A percentile compares a stretch with the other conserved stretches of the same genome.
Evolutionary conservation across 805 yeast genomes (phyloP).

Genomic region (Candida glaebosa): DNA sequence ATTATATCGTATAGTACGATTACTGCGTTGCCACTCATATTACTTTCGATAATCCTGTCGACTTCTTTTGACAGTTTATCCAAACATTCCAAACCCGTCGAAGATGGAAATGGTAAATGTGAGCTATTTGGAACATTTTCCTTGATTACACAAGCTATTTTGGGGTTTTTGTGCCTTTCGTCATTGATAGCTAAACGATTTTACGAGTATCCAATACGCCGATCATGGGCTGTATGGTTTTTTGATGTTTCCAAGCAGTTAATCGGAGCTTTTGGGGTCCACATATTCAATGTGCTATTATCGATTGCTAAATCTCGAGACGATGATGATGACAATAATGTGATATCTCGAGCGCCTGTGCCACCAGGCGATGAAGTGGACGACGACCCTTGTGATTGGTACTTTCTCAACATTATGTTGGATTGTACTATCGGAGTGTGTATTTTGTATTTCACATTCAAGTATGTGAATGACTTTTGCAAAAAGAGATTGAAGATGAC

Average conservation of each 20-base stretch:
- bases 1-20: constrained; percentile 2
- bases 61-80: constrained; percentile 4
- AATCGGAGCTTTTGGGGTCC: constrained; percentile 82
- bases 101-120: constrained; percentile 31
- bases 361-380: constrained; percentile 14
- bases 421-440: constrained; percentile 96
- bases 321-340: constrained; percentile 6
- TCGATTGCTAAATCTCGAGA: constrained; percentile 53
- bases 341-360: constrained; percentile 3
- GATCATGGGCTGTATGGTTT: constrained; percentile 87
- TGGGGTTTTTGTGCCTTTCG: constrained; percentile 75
- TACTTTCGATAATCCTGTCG: constrained; percentile 1
- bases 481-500: constrained; percentile 40
- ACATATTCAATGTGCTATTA: constrained; percentile 67
- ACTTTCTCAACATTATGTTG: constrained; percentile 79
- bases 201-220: constrained; percentile 71
- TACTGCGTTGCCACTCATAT: constrained; percentile 3
- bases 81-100: constrained; percentile 5
- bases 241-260: constrained; percentile 90
- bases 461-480: constrained; percentile 39
- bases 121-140: constrained; percentile 80
- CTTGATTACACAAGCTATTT: constrained; percentile 63
- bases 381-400: constrained; percentile 83
- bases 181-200: constrained; percentile 72
- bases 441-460: constrained; percentile 55